Evolutionary conservation across 2,329 filamentous ascomycete genomes (phyloP).

Genomic region (Fusarium gaditjirri): DNA sequence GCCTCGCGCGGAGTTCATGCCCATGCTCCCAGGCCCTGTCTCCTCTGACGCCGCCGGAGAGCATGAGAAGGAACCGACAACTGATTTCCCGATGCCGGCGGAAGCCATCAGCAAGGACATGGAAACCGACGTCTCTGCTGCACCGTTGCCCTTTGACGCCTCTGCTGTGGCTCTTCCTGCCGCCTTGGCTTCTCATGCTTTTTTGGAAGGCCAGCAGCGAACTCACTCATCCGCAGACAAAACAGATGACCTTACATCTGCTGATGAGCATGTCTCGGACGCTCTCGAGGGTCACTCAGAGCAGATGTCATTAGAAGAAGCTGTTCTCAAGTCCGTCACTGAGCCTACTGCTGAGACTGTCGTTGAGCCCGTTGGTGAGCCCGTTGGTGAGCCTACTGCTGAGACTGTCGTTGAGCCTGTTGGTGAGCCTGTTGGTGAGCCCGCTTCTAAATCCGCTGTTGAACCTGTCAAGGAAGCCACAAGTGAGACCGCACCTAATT

Average conservation of each 20-base stretch:
- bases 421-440: neutral
- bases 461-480: neutral
- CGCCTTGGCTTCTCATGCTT: slow-evolving; percentile 41
- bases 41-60: neutral
- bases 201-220: slow-evolving; percentile 33
- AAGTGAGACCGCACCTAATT: neutral
- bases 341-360: neutral
- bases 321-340: neutral
- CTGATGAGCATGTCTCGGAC: slow-evolving; percentile 52
- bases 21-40: slow-evolving; percentile 41
- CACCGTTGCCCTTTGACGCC: slow-evolving; percentile 49
- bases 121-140: slow-evolving; percentile 56
- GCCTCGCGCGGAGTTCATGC: slow-evolving; percentile 67
- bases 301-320: slow-evolving; percentile 25
- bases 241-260: slow-evolving; percentile 48
- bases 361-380: neutral
- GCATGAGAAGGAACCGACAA: slow-evolving; percentile 12
- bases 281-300: slow-evolving; percentile 44
- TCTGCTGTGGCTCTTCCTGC: slow-evolving; percentile 37
- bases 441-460: neutral
- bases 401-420: neutral
- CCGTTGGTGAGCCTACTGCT: neutral
- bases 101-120: slow-evolving; percentile 56
- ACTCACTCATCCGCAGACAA: slow-evolving; percentile 34
- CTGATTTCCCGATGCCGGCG: slow-evolving; percentile 53